Percentiles rank a stretch among this genome's conserved stretches.
Evolutionary conservation across 2,329 filamentous ascomycete species (phyloP).

Genomic region (Paecilomyces formosus): DNA sequence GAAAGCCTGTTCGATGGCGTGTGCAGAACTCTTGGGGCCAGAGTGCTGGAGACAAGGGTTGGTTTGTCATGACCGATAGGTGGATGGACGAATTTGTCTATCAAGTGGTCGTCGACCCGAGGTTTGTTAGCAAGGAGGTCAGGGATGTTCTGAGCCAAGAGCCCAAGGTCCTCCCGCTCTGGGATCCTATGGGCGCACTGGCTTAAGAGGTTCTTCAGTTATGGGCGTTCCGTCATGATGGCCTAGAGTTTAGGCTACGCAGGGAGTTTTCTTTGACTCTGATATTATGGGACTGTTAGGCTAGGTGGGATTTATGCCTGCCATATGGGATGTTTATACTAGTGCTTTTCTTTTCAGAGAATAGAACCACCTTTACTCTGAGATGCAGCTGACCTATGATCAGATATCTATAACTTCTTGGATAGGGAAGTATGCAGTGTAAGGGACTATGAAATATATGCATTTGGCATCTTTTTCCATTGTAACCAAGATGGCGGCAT

Average conservation of each 20-base stretch:
- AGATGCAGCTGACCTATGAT: neutral
- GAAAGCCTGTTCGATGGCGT: constrained; percentile 66
- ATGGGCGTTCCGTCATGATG: neutral
- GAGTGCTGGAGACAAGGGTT: constrained; percentile 64
- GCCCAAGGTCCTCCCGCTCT: constrained; percentile 63
- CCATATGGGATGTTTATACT: neutral
- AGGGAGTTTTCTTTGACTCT: neutral
- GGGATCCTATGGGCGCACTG: constrained; percentile 74
- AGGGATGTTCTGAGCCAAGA: constrained; percentile 63
- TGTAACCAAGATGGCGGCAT: neutral
- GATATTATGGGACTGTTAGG: neutral
- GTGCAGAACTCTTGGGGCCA: constrained; percentile 84
- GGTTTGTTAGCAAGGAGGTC: constrained; percentile 58
- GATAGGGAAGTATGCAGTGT: neutral
- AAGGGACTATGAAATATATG: neutral
- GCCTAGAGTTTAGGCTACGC: neutral
- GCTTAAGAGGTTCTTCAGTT: constrained; percentile 40
- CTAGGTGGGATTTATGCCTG: neutral
- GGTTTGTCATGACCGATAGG: constrained; percentile 80
- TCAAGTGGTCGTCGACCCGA: constrained; percentile 75
- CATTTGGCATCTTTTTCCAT: neutral
- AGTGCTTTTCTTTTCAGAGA: neutral
- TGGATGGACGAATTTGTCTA: constrained; percentile 79
- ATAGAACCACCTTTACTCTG: neutral
- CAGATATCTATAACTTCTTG: no score